Base-by-base conservation (phyloP, 106 monocot species). In the Gastrodia elata region DNA sequence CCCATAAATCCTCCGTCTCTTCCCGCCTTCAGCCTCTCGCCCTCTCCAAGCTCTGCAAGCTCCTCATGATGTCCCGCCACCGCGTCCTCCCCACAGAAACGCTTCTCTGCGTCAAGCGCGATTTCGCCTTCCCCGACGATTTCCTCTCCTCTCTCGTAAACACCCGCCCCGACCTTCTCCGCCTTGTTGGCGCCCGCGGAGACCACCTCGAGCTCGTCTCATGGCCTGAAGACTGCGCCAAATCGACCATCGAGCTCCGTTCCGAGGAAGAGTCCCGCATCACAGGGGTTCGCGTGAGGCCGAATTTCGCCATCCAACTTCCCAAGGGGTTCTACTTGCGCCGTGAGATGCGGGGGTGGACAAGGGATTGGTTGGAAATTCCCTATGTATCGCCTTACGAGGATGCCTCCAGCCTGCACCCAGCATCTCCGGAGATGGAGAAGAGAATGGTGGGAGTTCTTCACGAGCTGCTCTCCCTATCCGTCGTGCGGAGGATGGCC, bases 331-430 rank as follows among this genome's bases (percentile, higher is more conserved):
- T 92, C 44, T 85, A 78, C 69, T 74, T 92, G 67, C 86, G 72
- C 81, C 92, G 80, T 74, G 92, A 97, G 76, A 97, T 92, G 90
- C 69, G 92, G 59, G 92, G 90, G 80, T 96, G 95, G 91, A 76
- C 78, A n/a, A 74, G 95, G 68, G 90, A 97, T 48, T 97, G 92
- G 96, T 49, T 97, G 5, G 90, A 97, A 56, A 65, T 97, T n/a
- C 92, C 92, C 0, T 96, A 92, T 70, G 28, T 97, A 9, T 92
- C 90, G 0, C 96, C 96, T 5, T 97, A 97, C 43, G 37, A 76
- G 0, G 96, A 97, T 20, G 76, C 81, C 6, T 87, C 90, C 0
- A n/a, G 25, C 16, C 70, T 90, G 73, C 67, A 73, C 18, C 80
- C 75, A 44, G 85, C 82, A 11, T 88, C 96, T 16, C 80, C 80